These are phyloP conservation scores for Colletotrichum karsti DNA, from an alignment of 2,329 filamentous ascomycete genomes.

Conservation along the genomic window DNA sequence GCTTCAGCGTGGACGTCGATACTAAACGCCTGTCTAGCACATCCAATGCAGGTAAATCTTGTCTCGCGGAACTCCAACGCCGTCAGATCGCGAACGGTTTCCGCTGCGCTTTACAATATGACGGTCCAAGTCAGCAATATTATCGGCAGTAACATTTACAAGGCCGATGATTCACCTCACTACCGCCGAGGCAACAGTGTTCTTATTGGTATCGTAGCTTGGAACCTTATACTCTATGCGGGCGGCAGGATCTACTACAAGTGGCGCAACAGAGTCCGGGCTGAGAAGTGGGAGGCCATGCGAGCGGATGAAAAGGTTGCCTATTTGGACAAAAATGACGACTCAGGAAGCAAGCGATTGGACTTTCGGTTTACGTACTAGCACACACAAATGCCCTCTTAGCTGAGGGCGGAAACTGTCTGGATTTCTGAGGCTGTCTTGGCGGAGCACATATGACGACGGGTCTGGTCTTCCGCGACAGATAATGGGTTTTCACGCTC, in stretches of 20 bases:
- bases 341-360: conserved; percentile 54
- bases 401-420: no score
- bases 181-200: conserved; percentile 57
- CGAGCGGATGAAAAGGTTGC: conserved; percentile 41
- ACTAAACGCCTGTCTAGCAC: not conserved
- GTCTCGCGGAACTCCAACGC: conserved; percentile 65
- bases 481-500: no score
- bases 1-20: no score
- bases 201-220: conserved; percentile 52
- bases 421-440: no score
- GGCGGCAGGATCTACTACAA: conserved; percentile 62
- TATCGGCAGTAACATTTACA: conserved; percentile 51
- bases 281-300: conserved; percentile 56
- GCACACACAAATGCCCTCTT: no score
- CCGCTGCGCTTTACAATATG: conserved; percentile 65
- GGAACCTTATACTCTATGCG: conserved; percentile 41
- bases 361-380: no score
- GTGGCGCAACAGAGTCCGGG: conserved; percentile 53
- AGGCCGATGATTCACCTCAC: conserved; percentile 39
- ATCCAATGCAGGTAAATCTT: conserved; percentile 60
- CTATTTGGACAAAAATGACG: conserved; percentile 46
- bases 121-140: conserved; percentile 43
- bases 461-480: no score
- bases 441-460: no score
- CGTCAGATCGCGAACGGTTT: conserved; percentile 65